Base-by-base conservation (phyloP, 768 basidiomycete species). In the Tylopilus felleus region DNA sequence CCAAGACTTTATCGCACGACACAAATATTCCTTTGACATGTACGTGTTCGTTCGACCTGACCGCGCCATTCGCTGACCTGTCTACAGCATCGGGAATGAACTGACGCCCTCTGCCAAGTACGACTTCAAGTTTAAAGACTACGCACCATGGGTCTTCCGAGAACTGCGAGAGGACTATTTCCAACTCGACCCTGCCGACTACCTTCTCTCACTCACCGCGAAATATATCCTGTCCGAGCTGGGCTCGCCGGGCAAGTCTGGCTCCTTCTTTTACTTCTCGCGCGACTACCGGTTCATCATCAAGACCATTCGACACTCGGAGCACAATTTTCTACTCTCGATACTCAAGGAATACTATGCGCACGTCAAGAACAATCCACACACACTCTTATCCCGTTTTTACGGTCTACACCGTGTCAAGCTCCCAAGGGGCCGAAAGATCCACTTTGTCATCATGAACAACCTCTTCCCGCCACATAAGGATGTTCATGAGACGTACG, bases 71-170 rank as follows among this genome's bases (percentile, higher is more conserved):
- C 9, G 33, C 57, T 63, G 14, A 63, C 23, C 57, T 48, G 42
- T 46, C 21, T 38, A 28, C 63, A 95, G 93, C 60, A 81, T 97
- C 64, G 97, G 97, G 21, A 98, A 99, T 71, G 97, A 99, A 73
- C 79, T 99, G 23, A 98, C 97, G 13, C 97, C 97, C 0, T 97
- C 94, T 0, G 95, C 96, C 5, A 89, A 87, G 74, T 99, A 99
- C 74, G 97, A 98, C 71, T 98, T 98, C 81, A 99, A 99, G 73
- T 98, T 98, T 80, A 98, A 98, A 71, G 96, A 99, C 69, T 99
- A 98, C 70, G 94, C 95, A 0, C 96, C 97, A 0, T 97, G 90
- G 88, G 91, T 98, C 4, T 99, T 99, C 73, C 90, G 96, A 25
- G 90, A 93, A 51, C 77, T 99, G 14, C 88, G 97, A 28, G 96